phyloP scores from a whole-genome alignment of 371 early-diverging fungal species.

The Lichtheimia ramosa region DNA sequence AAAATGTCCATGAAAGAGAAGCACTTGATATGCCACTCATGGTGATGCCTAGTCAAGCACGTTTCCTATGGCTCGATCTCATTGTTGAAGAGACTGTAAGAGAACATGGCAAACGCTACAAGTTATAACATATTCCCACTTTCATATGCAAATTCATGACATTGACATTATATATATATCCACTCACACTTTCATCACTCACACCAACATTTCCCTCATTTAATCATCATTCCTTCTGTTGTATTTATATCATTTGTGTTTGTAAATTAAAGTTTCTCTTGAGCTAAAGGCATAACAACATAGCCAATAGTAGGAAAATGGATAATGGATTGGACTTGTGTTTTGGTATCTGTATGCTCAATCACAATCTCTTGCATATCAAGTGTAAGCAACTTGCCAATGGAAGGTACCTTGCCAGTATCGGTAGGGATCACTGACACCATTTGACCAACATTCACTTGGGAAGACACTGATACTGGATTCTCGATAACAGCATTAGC shows the following conservation, averaged over 20 bases:
- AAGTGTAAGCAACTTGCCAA: constrained; percentile 37
- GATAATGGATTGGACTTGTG: constrained; percentile 19
- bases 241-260: neutral
- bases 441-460: constrained; percentile 31
- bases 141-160: too few species aligned
- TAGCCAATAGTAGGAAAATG: constrained; percentile 41
- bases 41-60: constrained; percentile 24
- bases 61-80: constrained; percentile 37
- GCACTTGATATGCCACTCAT: constrained; percentile 16
- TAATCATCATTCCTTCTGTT: too few species aligned
- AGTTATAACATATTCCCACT: too few species aligned
- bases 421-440: constrained; percentile 51
- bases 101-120: neutral
- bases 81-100: constrained; percentile 23
- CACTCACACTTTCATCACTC: too few species aligned
- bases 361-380: constrained; percentile 28
- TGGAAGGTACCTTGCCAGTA: constrained; percentile 41
- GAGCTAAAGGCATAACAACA: constrained; percentile 22
- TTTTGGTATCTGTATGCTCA: constrained; percentile 20
- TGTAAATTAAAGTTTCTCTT: constrained; percentile 3
- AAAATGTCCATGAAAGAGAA: neutral
- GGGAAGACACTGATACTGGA: neutral
- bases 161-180: too few species aligned
- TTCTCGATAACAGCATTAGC: neutral
- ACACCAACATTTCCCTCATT: too few species aligned